Evolutionary conservation across 2,329 filamentous ascomycete species (phyloP).

Genomic region (Fusarium praegraminearum): DNA sequence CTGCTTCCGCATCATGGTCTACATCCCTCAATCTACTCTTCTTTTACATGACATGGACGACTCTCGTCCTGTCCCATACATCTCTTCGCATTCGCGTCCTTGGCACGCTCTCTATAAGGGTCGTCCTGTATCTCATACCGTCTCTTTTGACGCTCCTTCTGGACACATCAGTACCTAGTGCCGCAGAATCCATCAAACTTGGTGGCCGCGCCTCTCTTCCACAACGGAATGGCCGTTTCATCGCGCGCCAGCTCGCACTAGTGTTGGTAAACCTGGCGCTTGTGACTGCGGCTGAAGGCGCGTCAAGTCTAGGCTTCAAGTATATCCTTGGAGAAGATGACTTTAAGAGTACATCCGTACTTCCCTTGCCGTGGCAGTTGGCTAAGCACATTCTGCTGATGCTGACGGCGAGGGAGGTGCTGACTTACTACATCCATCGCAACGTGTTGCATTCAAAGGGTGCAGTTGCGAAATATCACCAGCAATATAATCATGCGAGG

Average conservation of each 20-base stretch:
- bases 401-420: slow-evolving; percentile 63
- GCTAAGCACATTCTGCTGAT: slow-evolving; percentile 62
- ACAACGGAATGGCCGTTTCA: slow-evolving; percentile 54
- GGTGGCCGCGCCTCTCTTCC: slow-evolving; percentile 66
- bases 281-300: slow-evolving; percentile 59
- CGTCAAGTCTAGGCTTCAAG: slow-evolving; percentile 54
- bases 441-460: slow-evolving; percentile 71
- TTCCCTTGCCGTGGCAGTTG: slow-evolving; percentile 67
- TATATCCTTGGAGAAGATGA: slow-evolving; percentile 54
- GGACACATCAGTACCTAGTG: slow-evolving; percentile 76
- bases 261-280: slow-evolving; percentile 61
- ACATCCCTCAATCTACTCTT: slow-evolving; percentile 88
- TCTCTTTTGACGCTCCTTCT: slow-evolving; percentile 79
- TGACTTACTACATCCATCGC: slow-evolving; percentile 82
- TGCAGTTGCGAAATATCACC: slow-evolving; percentile 57
- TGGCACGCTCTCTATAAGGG: slow-evolving; percentile 74
- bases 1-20: slow-evolving; percentile 73
- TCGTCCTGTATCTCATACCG: slow-evolving; percentile 78
- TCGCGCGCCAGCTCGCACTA: slow-evolving; percentile 56
- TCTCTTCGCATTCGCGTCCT: slow-evolving; percentile 80
- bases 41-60: slow-evolving; percentile 92
- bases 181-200: slow-evolving; percentile 76
- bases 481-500: slow-evolving; percentile 63
- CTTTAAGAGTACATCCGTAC: slow-evolving; percentile 61
- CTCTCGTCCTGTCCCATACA: slow-evolving; percentile 81